Base-by-base conservation (phyloP, 495 filamentous ascomycete genomes). In the Daldinia vernicosa region DNA sequence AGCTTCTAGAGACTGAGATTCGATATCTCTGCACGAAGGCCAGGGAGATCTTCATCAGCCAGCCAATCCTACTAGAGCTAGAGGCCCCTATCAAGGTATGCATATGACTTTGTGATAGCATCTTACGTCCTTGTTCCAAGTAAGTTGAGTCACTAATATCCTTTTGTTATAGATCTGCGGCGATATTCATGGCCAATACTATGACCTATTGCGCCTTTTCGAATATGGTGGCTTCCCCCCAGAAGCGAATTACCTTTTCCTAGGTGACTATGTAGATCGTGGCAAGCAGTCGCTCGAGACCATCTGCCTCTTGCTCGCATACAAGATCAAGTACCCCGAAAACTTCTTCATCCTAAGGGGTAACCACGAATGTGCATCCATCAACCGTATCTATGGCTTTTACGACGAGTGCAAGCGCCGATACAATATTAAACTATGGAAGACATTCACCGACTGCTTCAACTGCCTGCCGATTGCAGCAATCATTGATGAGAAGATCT, bases 341-440 rank as follows among this genome's bases (percentile, higher is more conserved):
- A 99, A 99, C 87, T 99, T 99, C 88, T 99, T 99, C 86, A 92
- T 99, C 74, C 88, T 99, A 51, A 92, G 95, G 71, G 95, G 95
- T 63, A 99, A 99, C 88, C 95, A 99, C 84, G 95, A 99, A 80
- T 99, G 95, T 83, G 95, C 95, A 26, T 98, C 95, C 22, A 99
- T 99, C 86, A 99, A 99, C 85, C 96, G 95, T 81, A 99, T 99
- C 83, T 99, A 99, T 75, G 95, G 95, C 47, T 99, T 99, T 85
- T 99, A 99, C 84, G 95, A 99, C 79, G 95, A 99, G 81, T 99
- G 95, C 89, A 99, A 99, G 86, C 90, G 95, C 70, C 87, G 95
- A 67, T 99, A 99, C 83, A 99, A 99, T 85, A 99, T 99, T 85
- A 99, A 99, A 88, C 89, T 99, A 70, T 99, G 95, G 95, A 99